These are phyloP conservation scores for Pilatotrama ljubarskyi DNA, from an alignment of 768 basidiomycete species.

Conservation along the genomic window DNA sequence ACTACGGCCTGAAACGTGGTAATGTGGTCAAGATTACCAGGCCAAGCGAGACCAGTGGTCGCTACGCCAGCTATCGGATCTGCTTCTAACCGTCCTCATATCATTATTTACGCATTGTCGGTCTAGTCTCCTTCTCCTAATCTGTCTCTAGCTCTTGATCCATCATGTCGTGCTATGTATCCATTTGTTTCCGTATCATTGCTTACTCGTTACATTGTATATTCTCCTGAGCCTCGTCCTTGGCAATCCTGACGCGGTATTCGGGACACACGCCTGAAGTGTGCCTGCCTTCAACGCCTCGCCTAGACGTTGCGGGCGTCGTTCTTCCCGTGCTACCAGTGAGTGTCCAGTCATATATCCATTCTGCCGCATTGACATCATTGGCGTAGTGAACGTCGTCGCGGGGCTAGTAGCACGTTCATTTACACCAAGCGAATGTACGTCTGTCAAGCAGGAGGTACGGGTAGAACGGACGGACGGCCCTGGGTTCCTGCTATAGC, in stretches of 20 bases:
- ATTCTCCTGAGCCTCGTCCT: not conserved
- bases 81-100: conserved; percentile 56
- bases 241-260: not conserved
- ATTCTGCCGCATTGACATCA: not conserved
- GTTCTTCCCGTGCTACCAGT: not conserved
- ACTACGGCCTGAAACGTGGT: conserved; percentile 93
- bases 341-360: not conserved
- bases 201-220: conserved; percentile 14
- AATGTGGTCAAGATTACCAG: conserved; percentile 98
- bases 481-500: not conserved
- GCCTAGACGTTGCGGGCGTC: not conserved
- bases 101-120: conserved; percentile 1
- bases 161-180: conserved; percentile 7
- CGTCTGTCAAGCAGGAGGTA: not conserved
- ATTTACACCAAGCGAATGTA: too few species aligned
- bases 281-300: not conserved
- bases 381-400: not conserved
- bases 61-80: conserved; percentile 90
- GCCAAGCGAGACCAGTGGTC: conserved; percentile 94
- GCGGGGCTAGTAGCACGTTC: not conserved
- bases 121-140: not conserved
- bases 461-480: conserved; percentile 3
- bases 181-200: conserved; percentile 8
- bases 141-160: not conserved
- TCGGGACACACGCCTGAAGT: not conserved